These are phyloP conservation scores for Dendryphion nanum DNA, from an alignment of 2,329 filamentous ascomycete species.

Conservation along the genomic window DNA sequence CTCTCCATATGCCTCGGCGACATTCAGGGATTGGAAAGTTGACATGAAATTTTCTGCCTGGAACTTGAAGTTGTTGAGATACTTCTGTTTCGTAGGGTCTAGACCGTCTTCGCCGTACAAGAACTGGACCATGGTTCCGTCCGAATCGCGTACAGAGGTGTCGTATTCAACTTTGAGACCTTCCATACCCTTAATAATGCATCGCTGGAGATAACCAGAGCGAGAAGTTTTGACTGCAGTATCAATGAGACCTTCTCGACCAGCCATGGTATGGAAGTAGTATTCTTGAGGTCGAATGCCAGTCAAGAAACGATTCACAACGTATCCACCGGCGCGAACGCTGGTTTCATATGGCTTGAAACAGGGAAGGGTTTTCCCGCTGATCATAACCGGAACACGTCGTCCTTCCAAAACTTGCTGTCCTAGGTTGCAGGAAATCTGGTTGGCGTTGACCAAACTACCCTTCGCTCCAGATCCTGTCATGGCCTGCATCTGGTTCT, in stretches of 20 bases:
- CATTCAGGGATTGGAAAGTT: slow-evolving; percentile 72
- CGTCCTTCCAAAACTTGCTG: slow-evolving; percentile 95
- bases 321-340: slow-evolving; percentile 86
- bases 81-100: slow-evolving; percentile 91
- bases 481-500: slow-evolving; percentile 99
- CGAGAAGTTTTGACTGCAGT: slow-evolving; percentile 98
- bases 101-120: slow-evolving; percentile 95
- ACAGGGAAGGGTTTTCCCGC: slow-evolving; percentile 91
- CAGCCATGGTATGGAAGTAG: slow-evolving; percentile 99
- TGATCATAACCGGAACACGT: slow-evolving; percentile 95
- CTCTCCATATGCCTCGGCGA: slow-evolving; percentile 54
- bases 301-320: slow-evolving; percentile 95
- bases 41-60: slow-evolving; percentile 82
- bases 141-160: slow-evolving; percentile 87
- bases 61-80: slow-evolving; percentile 87
- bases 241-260: slow-evolving; percentile 96
- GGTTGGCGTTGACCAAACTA: slow-evolving; percentile 86
- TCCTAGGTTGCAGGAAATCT: slow-evolving; percentile 96
- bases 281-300: slow-evolving; percentile 97
- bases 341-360: slow-evolving; percentile 91
- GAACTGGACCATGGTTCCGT: slow-evolving; percentile 92
- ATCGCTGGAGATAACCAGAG: slow-evolving; percentile 93
- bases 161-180: slow-evolving; percentile 91
- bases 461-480: slow-evolving; percentile 96
- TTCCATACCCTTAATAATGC: slow-evolving; percentile 98